Conservation (phyloP, 2,329 filamentous ascomycete genomes). For the Albifimbria verrucaria region DNA sequence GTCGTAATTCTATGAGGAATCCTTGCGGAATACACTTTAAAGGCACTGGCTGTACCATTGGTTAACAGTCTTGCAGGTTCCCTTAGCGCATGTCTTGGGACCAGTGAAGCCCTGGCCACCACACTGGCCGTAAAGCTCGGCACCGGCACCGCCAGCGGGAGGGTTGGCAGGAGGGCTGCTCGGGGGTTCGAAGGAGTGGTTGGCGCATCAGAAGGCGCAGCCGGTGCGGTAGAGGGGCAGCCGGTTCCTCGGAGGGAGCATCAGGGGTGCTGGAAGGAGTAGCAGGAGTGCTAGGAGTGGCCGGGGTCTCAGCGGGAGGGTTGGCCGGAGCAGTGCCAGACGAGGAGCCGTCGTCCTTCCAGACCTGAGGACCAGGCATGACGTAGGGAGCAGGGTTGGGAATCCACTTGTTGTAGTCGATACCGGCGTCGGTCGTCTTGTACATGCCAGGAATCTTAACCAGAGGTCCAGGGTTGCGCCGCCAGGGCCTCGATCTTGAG, state of each 20-base stretch:
- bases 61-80: conserved; percentile 12
- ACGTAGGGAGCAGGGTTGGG: neutral
- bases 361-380: conserved; percentile 1
- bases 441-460: conserved; percentile 36
- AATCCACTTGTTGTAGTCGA: neutral
- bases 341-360: neutral
- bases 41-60: conserved; percentile 16
- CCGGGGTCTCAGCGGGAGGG: too few species aligned
- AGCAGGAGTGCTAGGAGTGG: neutral
- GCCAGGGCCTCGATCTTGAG: conserved; percentile 35
- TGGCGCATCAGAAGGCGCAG: too few species aligned
- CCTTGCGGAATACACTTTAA: too few species aligned
- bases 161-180: too few species aligned
- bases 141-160: neutral
- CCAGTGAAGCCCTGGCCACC: conserved; percentile 16
- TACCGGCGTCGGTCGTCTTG: neutral
- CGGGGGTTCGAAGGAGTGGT: too few species aligned
- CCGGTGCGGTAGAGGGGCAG: too few species aligned
- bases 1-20: too few species aligned
- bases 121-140: conserved; percentile 1
- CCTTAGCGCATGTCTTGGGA: conserved; percentile 13
- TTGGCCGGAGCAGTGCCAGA: too few species aligned
- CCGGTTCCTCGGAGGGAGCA: too few species aligned
- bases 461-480: conserved; percentile 23
- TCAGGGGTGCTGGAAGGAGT: neutral